Evolutionary conservation across 306 rosid species (phyloP).

Genomic region (Trifolium dubium): DNA sequence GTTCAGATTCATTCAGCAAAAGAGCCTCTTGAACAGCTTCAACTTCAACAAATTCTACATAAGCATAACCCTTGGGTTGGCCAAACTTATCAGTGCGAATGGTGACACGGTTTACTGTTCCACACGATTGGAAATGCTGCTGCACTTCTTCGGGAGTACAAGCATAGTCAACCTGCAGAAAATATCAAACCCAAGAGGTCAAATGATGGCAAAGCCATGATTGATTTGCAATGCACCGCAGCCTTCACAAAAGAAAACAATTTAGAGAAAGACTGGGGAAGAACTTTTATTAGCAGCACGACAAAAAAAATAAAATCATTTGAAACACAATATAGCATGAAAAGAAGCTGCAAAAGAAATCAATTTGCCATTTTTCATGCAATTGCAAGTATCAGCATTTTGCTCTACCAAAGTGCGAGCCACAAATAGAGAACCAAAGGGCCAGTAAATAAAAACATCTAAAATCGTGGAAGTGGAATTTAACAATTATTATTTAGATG

Average conservation of each 20-base stretch:
- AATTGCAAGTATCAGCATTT: neutral
- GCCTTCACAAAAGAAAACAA: neutral
- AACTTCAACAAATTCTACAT: conserved; percentile 76
- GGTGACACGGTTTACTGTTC: conserved; percentile 81
- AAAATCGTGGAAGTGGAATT: neutral
- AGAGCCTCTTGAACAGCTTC: conserved; percentile 89
- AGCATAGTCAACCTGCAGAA: conserved; percentile 73
- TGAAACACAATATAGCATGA: neutral
- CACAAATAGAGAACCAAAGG: neutral
- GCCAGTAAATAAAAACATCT: neutral
- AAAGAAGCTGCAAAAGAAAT: neutral
- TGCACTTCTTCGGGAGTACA: conserved; percentile 93
- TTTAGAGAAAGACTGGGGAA: neutral
- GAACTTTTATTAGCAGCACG: neutral
- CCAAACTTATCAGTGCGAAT: conserved; percentile 89
- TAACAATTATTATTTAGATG: neutral
- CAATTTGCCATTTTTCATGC: neutral
- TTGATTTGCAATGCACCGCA: neutral
- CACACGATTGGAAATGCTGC: conserved; percentile 86
- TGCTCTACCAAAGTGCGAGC: neutral
- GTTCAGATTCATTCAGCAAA: conserved; percentile 75
- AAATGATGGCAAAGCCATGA: neutral
- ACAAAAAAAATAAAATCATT: neutral
- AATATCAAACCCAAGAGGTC: conserved; percentile 15
- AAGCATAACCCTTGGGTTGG: conserved; percentile 91